Evolutionary conservation across 2,329 filamentous ascomycete genomes (phyloP).

Genomic region (Trichoderma brevicompactum): DNA sequence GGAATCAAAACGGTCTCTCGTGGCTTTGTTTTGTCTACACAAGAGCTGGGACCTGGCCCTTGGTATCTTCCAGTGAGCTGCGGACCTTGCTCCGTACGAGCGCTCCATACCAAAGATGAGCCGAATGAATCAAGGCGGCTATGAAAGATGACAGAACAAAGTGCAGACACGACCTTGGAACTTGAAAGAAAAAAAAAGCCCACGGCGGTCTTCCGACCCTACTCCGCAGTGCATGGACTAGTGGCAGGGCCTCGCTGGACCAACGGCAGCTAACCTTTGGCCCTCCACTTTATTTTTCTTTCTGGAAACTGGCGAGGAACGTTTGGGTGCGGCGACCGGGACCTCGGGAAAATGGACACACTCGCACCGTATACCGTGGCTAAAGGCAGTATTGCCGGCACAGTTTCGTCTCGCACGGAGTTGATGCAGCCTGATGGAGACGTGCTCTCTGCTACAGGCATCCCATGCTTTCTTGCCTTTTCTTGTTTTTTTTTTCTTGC

Average conservation of each 20-base stretch:
- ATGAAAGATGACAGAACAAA: background rate
- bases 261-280: conserved; percentile 17
- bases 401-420: conserved; percentile 24
- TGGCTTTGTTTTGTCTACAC: background rate
- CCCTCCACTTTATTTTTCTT: conserved; percentile 19
- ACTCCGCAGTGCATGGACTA: conserved; percentile 3
- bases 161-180: background rate
- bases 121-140: background rate
- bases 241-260: conserved; percentile 13
- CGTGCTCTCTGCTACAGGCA: conserved; percentile 7
- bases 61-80: background rate
- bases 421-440: conserved; percentile 24
- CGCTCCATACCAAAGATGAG: background rate
- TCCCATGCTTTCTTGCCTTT: background rate
- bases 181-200: background rate
- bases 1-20: background rate
- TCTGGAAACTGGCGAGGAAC: conserved; percentile 25
- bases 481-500: background rate
- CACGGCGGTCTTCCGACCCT: background rate
- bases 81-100: background rate
- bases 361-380: background rate
- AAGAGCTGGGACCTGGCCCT: background rate
- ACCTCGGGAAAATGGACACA: conserved; percentile 2
- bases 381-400: conserved; percentile 12
- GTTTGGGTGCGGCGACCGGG: conserved; percentile 15